Evolutionary conservation across 257 asterid species (phyloP), one percentile per base, ranked within the genome.

Genomic region (Nyctanthes arbortristis): DNA sequence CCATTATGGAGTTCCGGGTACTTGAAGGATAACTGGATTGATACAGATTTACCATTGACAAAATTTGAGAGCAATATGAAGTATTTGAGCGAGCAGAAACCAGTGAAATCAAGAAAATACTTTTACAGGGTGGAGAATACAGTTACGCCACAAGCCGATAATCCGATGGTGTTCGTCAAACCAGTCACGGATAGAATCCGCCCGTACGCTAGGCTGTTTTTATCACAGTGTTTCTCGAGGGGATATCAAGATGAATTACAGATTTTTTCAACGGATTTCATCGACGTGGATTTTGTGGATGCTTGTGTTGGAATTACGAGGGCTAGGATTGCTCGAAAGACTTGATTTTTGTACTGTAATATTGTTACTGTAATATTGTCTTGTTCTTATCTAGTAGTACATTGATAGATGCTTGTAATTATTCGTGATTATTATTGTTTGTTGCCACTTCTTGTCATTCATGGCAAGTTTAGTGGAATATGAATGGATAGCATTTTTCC

Each of bases 41-140:
- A 91, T 35, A 93, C 98, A 0, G 96, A 91, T 67, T 77, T 91
- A 65, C 99, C 99, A 30, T 77, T 85, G 39, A 94, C 96, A 0
- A 94, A 94, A 69, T 91, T 94, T 45, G 91, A 88, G 71, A 91
- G 90, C 79, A 94, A 94, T 39, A 16, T 94, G 65, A 89, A 86
- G 77, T 68, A 81, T 71, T 73, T 93, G 69, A 84, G 85, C 16
- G 84, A 88, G 77, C 96, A 88, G 60, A 79, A 49, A 37, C 60
- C 89, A 16, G 85, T 71, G 67, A 75, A 66, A 30, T 67, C 57
- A 66, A 74, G 97, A 83, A 86, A 76, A 71, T 84, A 71, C 73
- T 94, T 94, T 66, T 91, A 94, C 74, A 75, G 97, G 75, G 99
- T 94, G 7, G 99, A 94, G 84, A 94, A 94, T 18, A 91, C 99